A percentile compares a stretch with the other conserved stretches of the same genome.
Conservation (phyloP, 2,329 filamentous ascomycete species). For the Venturia pyrina region DNA sequence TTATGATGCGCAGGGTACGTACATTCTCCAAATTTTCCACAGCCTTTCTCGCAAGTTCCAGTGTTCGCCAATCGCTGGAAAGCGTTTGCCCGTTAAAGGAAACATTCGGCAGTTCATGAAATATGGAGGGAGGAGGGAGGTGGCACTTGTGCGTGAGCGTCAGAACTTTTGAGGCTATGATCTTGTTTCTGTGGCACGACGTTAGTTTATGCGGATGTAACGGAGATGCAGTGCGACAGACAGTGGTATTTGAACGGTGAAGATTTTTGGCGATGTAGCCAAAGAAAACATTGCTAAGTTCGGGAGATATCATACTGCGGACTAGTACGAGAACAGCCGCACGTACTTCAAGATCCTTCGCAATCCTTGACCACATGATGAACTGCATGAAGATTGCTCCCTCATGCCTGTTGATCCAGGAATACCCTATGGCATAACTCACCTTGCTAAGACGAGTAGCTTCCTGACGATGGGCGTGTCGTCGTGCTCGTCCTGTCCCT, state of each 20-base stretch:
- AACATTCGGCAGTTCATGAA: constrained; percentile 31
- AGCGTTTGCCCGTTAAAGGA: constrained; percentile 30
- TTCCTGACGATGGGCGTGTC: constrained; percentile 23
- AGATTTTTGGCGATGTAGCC: background rate
- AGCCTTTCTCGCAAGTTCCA: constrained; percentile 29
- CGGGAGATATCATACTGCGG: background rate
- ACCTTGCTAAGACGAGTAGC: constrained; percentile 31
- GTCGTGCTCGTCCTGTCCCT: constrained; percentile 11
- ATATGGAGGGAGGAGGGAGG: constrained; percentile 34
- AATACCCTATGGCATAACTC: constrained; percentile 12
- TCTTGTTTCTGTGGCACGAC: constrained; percentile 23
- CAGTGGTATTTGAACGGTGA: background rate
- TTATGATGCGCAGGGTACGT: constrained; percentile 34
- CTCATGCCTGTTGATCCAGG: background rate
- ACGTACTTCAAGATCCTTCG: background rate
- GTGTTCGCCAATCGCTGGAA: constrained; percentile 30
- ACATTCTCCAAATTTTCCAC: constrained; percentile 32
- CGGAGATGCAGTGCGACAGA: background rate
- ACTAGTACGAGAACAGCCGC: background rate
- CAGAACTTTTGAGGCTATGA: constrained; percentile 33
- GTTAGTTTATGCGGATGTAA: constrained; percentile 13
- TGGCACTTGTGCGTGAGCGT: constrained; percentile 37
- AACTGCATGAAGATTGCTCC: background rate
- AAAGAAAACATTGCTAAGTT: background rate
- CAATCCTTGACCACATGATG: background rate